These are phyloP conservation scores for Pogostemon cablin DNA, from an alignment of 257 asterid genomes.

Conservation along the genomic window DNA sequence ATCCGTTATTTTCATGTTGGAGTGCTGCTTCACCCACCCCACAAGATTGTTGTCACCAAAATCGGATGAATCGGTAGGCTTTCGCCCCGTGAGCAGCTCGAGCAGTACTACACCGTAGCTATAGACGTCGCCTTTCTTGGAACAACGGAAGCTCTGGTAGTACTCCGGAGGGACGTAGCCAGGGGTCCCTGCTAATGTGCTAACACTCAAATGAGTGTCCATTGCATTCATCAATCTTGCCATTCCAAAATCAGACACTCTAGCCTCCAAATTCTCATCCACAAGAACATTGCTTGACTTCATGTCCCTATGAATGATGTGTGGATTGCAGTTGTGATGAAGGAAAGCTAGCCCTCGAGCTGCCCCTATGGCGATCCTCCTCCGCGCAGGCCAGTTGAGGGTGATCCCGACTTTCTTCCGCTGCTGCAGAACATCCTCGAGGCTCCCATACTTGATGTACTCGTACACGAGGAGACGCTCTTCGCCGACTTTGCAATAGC, in stretches of 20 bases:
- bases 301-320: constrained; percentile 90
- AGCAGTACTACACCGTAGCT: constrained; percentile 89
- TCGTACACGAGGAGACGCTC: constrained; percentile 86
- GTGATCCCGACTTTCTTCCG: constrained; percentile 58
- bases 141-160: constrained; percentile 84
- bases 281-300: constrained; percentile 90
- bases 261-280: constrained; percentile 76
- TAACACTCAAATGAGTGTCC: constrained; percentile 90
- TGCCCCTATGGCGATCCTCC: constrained; percentile 80
- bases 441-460: constrained; percentile 87
- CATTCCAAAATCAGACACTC: constrained; percentile 97
- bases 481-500: constrained; percentile 82
- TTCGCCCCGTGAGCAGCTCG: constrained; percentile 80
- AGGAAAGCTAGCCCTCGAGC: constrained; percentile 86
- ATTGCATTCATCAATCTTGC: constrained; percentile 78
- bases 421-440: constrained; percentile 75
- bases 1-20: constrained; percentile 52
- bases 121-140: constrained; percentile 85
- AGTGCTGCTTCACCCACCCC: constrained; percentile 84
- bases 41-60: constrained; percentile 90
- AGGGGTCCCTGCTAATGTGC: constrained; percentile 92
- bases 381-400: constrained; percentile 71
- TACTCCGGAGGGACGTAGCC: constrained; percentile 95
- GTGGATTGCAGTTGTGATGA: constrained; percentile 80
- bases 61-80: constrained; percentile 79